Base-by-base conservation (phyloP, 768 basidiomycete species). In the Lepiota brunneoincarnata region DNA sequence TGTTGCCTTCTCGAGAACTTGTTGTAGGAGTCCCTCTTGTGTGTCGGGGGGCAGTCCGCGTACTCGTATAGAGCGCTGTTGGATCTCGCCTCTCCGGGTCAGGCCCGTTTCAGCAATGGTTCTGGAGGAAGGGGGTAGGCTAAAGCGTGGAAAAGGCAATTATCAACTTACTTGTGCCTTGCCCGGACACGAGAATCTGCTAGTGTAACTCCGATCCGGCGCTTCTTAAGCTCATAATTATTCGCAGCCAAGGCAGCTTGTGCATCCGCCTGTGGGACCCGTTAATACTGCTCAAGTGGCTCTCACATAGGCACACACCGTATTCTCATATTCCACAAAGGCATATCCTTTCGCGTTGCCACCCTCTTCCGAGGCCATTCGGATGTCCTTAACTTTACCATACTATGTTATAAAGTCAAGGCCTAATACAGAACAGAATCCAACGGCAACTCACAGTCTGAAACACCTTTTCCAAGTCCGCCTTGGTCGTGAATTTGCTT, bases 21-120 rank as follows among this genome's bases (percentile, higher is more conserved):
- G 97, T 61, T 99, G 96, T 21, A 99, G 69, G 1, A 98, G 72
- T 2, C 91, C 96, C 64, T 98, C 97, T 64, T 97, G 91, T 4
- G 91, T 85, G 9, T 74, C 81, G 2, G 80, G 63, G 14, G 92
- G 91, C 18, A 99, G 76, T 47, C 86, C 86, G 18, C 77, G 81
- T 48, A 98, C 72, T 7, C 89, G 83, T 6, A 98, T 76, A 17
- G 89, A 90, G 15, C 92, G 83, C 57, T 74, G 84, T 43, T 80
- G 80, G 5, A 74, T 68, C 51, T 88, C 91, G 11, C 77, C 79
- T 38, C 71, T 67, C 58, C 73, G 72, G 40, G 79, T 80, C 36
- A 83, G 69, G 1, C 86, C 86, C 58, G 76, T 82, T 21, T 83
- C 84, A n/a, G 79, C 21, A 40, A 43, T 36, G 6, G 18, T 44